Evolutionary conservation across 306 rosid genomes (phyloP).

Genomic region (Prinsepia uniflora): DNA sequence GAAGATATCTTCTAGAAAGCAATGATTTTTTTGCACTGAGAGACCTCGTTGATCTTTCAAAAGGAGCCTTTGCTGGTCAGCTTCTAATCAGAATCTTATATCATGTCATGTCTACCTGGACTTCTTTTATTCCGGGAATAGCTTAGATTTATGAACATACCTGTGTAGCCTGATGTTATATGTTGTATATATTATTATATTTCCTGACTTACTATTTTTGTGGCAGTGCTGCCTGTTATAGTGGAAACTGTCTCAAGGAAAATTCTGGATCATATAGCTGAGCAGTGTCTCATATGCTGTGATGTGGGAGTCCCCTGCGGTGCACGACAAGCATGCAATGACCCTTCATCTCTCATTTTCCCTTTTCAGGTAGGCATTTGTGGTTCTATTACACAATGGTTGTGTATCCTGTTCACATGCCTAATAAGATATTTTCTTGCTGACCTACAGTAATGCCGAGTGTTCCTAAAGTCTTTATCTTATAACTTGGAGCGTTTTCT

Average conservation of each 20-base stretch:
- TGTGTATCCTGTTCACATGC: background rate
- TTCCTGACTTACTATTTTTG: conserved; percentile 21
- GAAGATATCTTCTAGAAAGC: conserved; percentile 88
- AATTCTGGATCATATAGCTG: conserved; percentile 81
- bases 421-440: background rate
- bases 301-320: conserved; percentile 88
- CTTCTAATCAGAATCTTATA: conserved; percentile 21
- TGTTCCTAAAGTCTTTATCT: background rate
- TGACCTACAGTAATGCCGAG: background rate
- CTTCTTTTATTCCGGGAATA: background rate
- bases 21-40: conserved; percentile 92
- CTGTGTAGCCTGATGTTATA: background rate
- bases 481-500: no score
- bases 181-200: background rate
- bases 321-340: conserved; percentile 88
- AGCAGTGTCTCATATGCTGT: conserved; percentile 95
- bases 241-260: conserved; percentile 70
- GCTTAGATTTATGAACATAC: background rate
- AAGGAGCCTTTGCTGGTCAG: conserved; percentile 95
- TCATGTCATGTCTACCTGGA: conserved; percentile 5
- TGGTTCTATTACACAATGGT: background rate
- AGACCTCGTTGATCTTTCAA: conserved; percentile 97
- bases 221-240: conserved; percentile 86
- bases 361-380: conserved; percentile 82
- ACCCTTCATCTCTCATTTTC: conserved; percentile 89